phyloP scores from a whole-genome alignment of 345 rosid genomes.

The Conringia planisiliqua region DNA sequence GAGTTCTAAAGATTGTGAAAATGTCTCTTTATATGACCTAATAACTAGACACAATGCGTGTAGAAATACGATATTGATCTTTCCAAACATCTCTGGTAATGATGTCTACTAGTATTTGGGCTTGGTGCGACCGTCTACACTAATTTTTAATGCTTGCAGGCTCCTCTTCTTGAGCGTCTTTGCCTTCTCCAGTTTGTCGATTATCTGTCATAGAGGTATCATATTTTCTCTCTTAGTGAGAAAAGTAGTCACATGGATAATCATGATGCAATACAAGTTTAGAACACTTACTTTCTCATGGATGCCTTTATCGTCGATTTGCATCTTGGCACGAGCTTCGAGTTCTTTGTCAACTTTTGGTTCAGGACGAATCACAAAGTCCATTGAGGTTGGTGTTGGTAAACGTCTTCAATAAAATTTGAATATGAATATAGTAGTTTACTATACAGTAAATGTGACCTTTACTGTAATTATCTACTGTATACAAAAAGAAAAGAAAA shows the following conservation, averaged over 20 bases:
- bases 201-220: conserved; percentile 49
- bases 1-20: neutral
- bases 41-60: neutral
- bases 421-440: neutral
- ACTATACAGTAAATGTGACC: neutral
- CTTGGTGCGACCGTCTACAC: conserved; percentile 78
- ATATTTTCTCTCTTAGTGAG: neutral
- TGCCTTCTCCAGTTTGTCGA: conserved; percentile 54
- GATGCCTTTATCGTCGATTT: neutral
- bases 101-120: conserved; percentile 51
- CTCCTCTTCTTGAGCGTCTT: conserved; percentile 63
- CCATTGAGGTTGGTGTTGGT: conserved; percentile 76
- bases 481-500: neutral
- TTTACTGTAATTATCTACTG: neutral
- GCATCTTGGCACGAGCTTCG: conserved; percentile 52
- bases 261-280: neutral
- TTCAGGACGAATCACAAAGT: conserved; percentile 67
- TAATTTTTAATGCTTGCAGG: conserved; percentile 67
- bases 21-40: neutral
- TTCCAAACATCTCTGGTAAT: neutral
- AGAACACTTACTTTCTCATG: neutral
- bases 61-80: neutral
- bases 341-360: conserved; percentile 59
- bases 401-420: neutral
- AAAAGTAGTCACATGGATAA: neutral